Evolutionary conservation across 2,329 filamentous ascomycete species (phyloP).

Genomic region (Fusarium oxysporum): DNA sequence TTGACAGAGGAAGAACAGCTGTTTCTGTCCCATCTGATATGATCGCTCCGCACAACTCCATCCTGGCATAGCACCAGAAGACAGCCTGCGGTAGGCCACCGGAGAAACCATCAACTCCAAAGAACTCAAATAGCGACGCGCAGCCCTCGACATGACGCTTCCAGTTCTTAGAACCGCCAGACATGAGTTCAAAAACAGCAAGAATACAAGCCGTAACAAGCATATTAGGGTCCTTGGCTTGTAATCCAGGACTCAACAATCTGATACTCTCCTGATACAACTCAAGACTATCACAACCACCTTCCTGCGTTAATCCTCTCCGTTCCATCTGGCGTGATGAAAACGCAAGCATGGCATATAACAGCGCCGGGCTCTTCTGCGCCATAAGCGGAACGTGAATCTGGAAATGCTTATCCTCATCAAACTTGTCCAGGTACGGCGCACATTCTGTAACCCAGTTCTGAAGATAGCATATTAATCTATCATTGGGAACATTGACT

Average conservation of each 20-base stretch:
- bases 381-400: conserved; percentile 63
- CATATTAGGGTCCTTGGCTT: conserved; percentile 57
- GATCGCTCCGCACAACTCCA: conserved; percentile 67
- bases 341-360: conserved; percentile 64
- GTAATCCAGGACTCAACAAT: conserved; percentile 55
- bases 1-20: conserved; percentile 60
- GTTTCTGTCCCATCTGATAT: conserved; percentile 62
- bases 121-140: conserved; percentile 63
- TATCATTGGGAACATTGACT: conserved; percentile 45
- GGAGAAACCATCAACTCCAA: conserved; percentile 60
- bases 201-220: conserved; percentile 61
- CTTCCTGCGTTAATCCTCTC: conserved; percentile 58
- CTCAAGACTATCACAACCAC: conserved; percentile 61
- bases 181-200: conserved; percentile 62
- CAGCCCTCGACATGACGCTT: conserved; percentile 67
- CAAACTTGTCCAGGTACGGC: conserved; percentile 65
- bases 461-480: conserved; percentile 52
- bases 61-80: conserved; percentile 69
- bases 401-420: conserved; percentile 63
- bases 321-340: conserved; percentile 65
- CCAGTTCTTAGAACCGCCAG: conserved; percentile 63
- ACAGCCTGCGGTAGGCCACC: conserved; percentile 61
- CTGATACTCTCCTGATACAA: conserved; percentile 65
- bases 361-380: conserved; percentile 56
- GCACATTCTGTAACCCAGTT: conserved; percentile 66